A percentile compares a stretch with the other conserved stretches of the same genome.
phyloP scores from a whole-genome alignment of 2,329 filamentous ascomycete species.

The Cordyceps cateniannulata region DNA sequence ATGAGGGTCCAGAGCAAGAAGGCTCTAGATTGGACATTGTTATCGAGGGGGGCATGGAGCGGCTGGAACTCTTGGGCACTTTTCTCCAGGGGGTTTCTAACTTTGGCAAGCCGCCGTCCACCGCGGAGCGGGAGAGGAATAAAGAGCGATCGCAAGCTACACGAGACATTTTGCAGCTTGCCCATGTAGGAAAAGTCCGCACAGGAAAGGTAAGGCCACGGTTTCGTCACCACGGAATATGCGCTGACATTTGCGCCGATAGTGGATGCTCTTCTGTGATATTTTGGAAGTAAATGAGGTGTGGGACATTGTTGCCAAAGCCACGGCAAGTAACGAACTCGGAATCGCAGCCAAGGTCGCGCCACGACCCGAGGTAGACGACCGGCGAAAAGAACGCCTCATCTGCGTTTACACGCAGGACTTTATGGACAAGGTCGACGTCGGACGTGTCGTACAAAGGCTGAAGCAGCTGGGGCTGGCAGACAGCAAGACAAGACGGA shows the following conservation, averaged over 20 bases:
- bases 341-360: conserved; percentile 69
- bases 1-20: conserved; percentile 41
- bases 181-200: conserved; percentile 50
- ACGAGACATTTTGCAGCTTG: conserved; percentile 53
- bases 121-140: conserved; percentile 41
- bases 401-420: conserved; percentile 76
- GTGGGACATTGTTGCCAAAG: conserved; percentile 62
- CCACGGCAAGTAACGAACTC: conserved; percentile 61
- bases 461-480: conserved; percentile 59
- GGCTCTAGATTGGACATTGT: conserved; percentile 43
- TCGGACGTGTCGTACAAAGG: conserved; percentile 58
- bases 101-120: conserved; percentile 26
- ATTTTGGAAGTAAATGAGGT: conserved; percentile 48
- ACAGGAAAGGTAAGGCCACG: conserved; percentile 54
- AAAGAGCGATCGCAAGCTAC: conserved; percentile 43
- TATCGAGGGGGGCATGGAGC: conserved; percentile 43
- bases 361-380: conserved; percentile 41
- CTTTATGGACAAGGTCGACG: conserved; percentile 62
- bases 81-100: conserved; percentile 44
- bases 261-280: conserved; percentile 71
- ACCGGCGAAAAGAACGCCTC: conserved; percentile 41
- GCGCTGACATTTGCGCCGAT: neutral
- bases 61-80: conserved; percentile 37
- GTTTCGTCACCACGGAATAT: neutral
- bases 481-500: conserved; percentile 35